Evolutionary conservation across 305 asterid genomes (phyloP).

Genomic region (Plantago rigida): DNA sequence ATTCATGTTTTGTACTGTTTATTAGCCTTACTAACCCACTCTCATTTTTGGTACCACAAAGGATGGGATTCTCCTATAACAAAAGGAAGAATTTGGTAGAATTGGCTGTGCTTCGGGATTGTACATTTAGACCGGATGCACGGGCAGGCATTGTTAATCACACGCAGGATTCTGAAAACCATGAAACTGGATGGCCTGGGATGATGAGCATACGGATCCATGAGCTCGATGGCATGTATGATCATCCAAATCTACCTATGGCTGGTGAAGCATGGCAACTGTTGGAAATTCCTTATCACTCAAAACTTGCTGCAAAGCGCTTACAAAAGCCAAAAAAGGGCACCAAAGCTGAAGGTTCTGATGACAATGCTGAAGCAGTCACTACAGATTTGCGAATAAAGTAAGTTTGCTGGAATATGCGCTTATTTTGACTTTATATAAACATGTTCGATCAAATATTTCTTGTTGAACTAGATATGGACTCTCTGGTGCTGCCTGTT

Average conservation of each 20-base stretch:
- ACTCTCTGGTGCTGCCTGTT: slow-evolving; percentile 10
- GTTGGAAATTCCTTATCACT: slow-evolving; percentile 92
- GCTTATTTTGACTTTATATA: slow-evolving; percentile 10
- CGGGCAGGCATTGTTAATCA: slow-evolving; percentile 45
- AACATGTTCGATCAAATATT: slow-evolving; percentile 2
- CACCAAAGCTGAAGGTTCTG: slow-evolving; percentile 88
- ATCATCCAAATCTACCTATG: slow-evolving; percentile 95
- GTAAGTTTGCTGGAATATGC: slow-evolving; percentile 42
- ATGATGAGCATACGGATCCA: slow-evolving; percentile 99
- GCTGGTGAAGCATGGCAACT: slow-evolving; percentile 98
- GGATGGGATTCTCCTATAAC: slow-evolving; percentile 96
- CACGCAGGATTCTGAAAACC: slow-evolving; percentile 67
- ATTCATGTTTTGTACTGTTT: slow-evolving; percentile 29
- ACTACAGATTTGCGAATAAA: slow-evolving; percentile 59
- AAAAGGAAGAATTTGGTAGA: slow-evolving; percentile 93
- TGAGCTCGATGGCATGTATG: slow-evolving; percentile 99
- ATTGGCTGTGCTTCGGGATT: slow-evolving; percentile 82
- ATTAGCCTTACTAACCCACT: slow-evolving; percentile 31
- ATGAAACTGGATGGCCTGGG: slow-evolving; percentile 88
- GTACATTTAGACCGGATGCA: slow-evolving; percentile 75
- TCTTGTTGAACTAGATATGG: slow-evolving; percentile 11
- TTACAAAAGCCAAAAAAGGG: slow-evolving; percentile 89
- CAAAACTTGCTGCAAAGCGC: slow-evolving; percentile 95
- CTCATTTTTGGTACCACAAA: slow-evolving; percentile 32
- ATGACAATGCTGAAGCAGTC: slow-evolving; percentile 78